phyloP scores from a whole-genome alignment of 108 stramenopile genomes.

The Cyclotella sp. region DNA sequence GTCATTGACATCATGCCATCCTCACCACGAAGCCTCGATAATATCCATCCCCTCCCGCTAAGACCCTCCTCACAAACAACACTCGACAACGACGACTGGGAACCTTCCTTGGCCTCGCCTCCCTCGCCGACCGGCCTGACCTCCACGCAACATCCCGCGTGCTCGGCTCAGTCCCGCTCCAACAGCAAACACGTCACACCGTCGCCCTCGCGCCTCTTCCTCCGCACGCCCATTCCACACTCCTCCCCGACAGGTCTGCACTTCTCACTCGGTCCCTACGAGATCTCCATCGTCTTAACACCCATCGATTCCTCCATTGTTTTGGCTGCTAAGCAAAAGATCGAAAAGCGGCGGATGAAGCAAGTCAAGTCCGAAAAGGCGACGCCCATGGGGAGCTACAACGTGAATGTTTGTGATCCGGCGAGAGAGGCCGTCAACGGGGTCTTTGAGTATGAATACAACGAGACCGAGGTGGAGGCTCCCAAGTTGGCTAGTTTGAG shows the following conservation, averaged over 20 bases:
- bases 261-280: slow-evolving; percentile 21
- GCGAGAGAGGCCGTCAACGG: slow-evolving; percentile 23
- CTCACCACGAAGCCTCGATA: slow-evolving; percentile 4
- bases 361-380: background rate
- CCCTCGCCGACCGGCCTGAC: background rate
- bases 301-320: slow-evolving; percentile 20
- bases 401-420: background rate
- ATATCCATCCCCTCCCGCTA: slow-evolving; percentile 10
- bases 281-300: slow-evolving; percentile 4
- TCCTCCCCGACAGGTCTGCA: background rate
- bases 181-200: background rate
- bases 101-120: background rate
- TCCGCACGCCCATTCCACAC: slow-evolving; percentile 14
- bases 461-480: slow-evolving; percentile 11
- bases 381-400: background rate
- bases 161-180: background rate
- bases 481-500: slow-evolving; percentile 18
- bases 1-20: background rate
- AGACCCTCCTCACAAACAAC: background rate
- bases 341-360: slow-evolving; percentile 1
- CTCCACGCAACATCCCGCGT: background rate
- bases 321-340: background rate
- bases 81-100: slow-evolving; percentile 8
- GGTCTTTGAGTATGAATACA: slow-evolving; percentile 13
- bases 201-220: slow-evolving; percentile 12